These are phyloP conservation scores for Euphrasia confusa DNA, from an alignment of 257 asterid species.

Conservation along the genomic window DNA sequence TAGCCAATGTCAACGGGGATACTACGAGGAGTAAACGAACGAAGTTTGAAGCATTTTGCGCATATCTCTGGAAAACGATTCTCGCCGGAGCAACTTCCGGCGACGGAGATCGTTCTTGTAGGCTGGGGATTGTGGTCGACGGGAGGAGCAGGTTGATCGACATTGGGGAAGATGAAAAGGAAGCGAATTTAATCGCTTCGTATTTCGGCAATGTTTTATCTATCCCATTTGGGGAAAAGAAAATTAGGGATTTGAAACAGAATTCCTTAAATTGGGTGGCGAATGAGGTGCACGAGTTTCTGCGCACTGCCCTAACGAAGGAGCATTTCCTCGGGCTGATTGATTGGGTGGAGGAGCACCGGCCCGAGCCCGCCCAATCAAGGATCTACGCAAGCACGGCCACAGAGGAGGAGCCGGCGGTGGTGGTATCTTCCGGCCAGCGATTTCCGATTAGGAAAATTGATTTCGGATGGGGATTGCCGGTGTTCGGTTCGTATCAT, in stretches of 20 bases:
- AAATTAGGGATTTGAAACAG: slow-evolving; percentile 32
- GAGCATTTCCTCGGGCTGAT: slow-evolving; percentile 70
- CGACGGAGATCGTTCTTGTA: slow-evolving; percentile 22
- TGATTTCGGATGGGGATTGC: slow-evolving; percentile 65
- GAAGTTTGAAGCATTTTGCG: slow-evolving; percentile 58
- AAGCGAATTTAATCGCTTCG: not conserved
- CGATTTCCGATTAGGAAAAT: slow-evolving; percentile 40
- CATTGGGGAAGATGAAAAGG: not conserved
- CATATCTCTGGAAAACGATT: slow-evolving; percentile 63
- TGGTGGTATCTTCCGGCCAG: slow-evolving; percentile 22
- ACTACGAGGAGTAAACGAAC: slow-evolving; percentile 21
- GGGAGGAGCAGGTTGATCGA: slow-evolving; percentile 8
- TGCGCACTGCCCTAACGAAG: slow-evolving; percentile 26
- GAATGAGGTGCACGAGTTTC: slow-evolving; percentile 37
- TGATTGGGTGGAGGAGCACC: slow-evolving; percentile 70
- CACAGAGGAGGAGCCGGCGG: slow-evolving; percentile 5
- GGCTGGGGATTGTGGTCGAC: slow-evolving; percentile 58
- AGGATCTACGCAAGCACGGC: slow-evolving; percentile 34
- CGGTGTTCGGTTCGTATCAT: slow-evolving; percentile 50
- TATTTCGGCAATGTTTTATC: not conserved
- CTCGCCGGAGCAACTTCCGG: slow-evolving; percentile 21
- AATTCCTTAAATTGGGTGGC: slow-evolving; percentile 44
- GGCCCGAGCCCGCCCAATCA: slow-evolving; percentile 41
- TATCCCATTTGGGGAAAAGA: slow-evolving; percentile 45
- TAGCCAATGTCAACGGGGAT: slow-evolving; percentile 29